Evolutionary conservation across 2,329 filamentous ascomycete genomes (phyloP), one percentile per base, ranked within the genome.

Genomic region (Epichloe elymi): DNA sequence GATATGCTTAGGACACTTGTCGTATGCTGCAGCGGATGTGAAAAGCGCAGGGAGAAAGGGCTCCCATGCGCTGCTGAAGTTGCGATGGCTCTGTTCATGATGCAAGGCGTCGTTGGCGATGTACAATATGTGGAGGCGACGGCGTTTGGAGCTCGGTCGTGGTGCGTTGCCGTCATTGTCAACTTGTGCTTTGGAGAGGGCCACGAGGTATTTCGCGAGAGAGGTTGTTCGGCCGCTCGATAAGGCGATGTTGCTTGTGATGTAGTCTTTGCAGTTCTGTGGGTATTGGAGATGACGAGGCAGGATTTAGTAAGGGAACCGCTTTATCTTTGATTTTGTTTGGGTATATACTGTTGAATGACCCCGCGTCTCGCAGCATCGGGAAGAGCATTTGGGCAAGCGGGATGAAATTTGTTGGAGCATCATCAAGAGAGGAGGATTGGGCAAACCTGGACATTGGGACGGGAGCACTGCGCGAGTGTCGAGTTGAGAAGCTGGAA

Each of bases 191-290:
- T 75, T 79, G 57, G 85, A 77, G 53, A 91, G 70, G 46, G 83
- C 80, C 54, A 77, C 75, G 55, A 94, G 70, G 67, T 88, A 95
- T 68, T 88, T 90, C 58, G 80, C 85, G 57, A 94, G 70, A 41
- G 83, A 78, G 53, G 73, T 70, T 57, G 80, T 76, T 59, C 88
- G 82, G 58, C 76, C 72, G 51, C 77, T 66, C 53, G 88, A 93
- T 52, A 76, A 75, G 59, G 79, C 74, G 63, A 91, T 73, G 70
- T 88, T 79, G 60, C 77, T 76, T 63, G 89, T 69, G 61, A 91
- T 83, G 88, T 88, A 95, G 69, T 79, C 75, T 78, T 90, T 95
- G 78, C 86, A 90, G 74, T 80, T 86, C 89, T 95, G 54, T 58
- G 48, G 55, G 19, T 15, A 17, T 53, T 53, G 53, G 42, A 17